Percentiles rank a stretch among this genome's conserved stretches.
Evolutionary conservation across 2,329 filamentous ascomycete species (phyloP).

Genomic region (Paecilomyces variotii): DNA sequence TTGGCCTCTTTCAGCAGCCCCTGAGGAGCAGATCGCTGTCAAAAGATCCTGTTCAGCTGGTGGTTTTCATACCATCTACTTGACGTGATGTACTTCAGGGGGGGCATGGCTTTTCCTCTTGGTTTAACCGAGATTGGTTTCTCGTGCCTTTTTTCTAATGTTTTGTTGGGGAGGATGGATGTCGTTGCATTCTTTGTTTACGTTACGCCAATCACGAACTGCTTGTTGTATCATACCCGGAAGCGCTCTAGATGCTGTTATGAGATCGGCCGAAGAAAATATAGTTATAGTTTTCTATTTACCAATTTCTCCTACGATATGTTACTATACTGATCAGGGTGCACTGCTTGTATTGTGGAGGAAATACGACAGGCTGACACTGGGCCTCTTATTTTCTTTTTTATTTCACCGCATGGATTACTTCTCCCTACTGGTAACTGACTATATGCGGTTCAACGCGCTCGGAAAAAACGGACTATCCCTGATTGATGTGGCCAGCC

Average conservation of each 20-base stretch:
- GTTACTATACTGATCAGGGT: too few species aligned
- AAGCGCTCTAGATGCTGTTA: background rate
- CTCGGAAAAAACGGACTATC: background rate
- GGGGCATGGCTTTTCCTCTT: conserved; percentile 39
- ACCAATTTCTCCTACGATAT: background rate
- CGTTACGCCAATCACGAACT: background rate
- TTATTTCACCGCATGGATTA: background rate
- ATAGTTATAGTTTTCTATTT: background rate
- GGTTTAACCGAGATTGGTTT: conserved; percentile 32
- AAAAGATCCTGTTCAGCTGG: background rate
- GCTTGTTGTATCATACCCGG: background rate
- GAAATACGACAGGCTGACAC: too few species aligned
- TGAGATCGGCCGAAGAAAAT: background rate
- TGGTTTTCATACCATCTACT: conserved; percentile 5
- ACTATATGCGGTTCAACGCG: background rate
- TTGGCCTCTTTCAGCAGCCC: background rate
- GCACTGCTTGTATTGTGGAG: too few species aligned
- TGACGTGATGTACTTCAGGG: conserved; percentile 26
- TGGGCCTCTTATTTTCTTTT: background rate
- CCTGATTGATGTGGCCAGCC: background rate
- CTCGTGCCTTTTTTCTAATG: conserved; percentile 24
- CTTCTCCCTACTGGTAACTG: background rate
- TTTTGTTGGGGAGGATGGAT: background rate
- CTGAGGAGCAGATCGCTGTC: conserved; percentile 5
- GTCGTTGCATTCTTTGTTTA: background rate